These are phyloP conservation scores for Didymella keratinophila DNA, from an alignment of 2,329 filamentous ascomycete genomes.

Conservation along the genomic window DNA sequence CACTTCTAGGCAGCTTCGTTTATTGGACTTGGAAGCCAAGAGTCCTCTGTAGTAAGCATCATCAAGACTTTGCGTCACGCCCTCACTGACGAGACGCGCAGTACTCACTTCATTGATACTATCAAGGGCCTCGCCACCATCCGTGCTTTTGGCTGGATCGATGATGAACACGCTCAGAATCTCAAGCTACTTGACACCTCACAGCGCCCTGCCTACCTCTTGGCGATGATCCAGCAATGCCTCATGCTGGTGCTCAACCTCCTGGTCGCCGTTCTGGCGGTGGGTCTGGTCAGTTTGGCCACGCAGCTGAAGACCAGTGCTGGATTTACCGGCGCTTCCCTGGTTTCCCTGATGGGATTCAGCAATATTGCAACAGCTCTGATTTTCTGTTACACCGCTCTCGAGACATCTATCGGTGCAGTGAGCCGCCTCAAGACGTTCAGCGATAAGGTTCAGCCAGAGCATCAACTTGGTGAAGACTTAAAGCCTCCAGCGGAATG, in stretches of 20 bases:
- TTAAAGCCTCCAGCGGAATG: background rate
- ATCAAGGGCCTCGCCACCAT: background rate
- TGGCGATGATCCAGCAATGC: background rate
- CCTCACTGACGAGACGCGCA: background rate
- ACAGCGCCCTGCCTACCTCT: background rate
- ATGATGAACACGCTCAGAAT: background rate
- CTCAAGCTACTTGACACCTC: background rate
- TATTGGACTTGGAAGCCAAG: background rate
- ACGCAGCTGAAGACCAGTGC: background rate
- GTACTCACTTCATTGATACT: background rate
- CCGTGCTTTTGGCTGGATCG: background rate
- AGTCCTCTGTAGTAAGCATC: background rate
- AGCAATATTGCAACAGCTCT: background rate
- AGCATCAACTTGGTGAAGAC: background rate
- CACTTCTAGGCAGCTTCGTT: background rate
- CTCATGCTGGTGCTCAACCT: background rate
- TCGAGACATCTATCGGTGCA: background rate
- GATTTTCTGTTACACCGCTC: background rate
- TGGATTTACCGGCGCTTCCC: background rate
- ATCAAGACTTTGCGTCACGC: background rate
- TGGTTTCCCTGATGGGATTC: background rate
- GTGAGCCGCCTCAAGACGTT: background rate
- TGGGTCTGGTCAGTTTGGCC: background rate
- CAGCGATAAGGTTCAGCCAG: background rate
- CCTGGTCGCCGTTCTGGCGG: background rate